These are phyloP conservation scores for Botrytis paeoniae DNA, from an alignment of 2,329 filamentous ascomycete genomes.

Conservation along the genomic window DNA sequence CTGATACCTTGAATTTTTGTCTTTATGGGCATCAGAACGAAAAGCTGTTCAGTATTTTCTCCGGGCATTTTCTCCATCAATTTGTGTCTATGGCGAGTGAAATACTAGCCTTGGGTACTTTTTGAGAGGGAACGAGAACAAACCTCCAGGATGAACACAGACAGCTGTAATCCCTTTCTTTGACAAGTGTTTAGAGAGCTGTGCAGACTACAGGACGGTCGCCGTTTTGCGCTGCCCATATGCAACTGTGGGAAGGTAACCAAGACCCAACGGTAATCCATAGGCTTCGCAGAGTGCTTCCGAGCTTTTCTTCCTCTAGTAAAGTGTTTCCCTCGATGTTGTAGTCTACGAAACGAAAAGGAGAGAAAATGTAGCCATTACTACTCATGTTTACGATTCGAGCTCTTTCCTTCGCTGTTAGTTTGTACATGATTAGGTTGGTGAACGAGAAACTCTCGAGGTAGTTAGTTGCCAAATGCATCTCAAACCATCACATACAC, in stretches of 20 bases:
- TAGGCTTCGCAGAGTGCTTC: not conserved
- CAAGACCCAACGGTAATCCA: not conserved
- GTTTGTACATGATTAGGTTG: constrained; percentile 22
- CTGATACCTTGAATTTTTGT: not conserved
- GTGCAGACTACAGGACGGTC: constrained; percentile 38
- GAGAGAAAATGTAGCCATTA: constrained; percentile 36
- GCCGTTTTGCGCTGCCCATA: constrained; percentile 41
- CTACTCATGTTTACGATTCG: constrained; percentile 32
- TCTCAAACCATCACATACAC: constrained; percentile 5
- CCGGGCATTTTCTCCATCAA: not conserved
- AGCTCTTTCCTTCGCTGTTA: constrained; percentile 12
- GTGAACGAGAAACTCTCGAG: constrained; percentile 27
- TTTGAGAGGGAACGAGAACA: not conserved
- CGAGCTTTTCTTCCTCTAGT: not conserved
- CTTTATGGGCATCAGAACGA: not conserved
- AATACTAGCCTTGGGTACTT: not conserved
- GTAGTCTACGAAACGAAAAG: constrained; percentile 38
- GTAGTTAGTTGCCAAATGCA: constrained; percentile 25
- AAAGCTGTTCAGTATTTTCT: not conserved
- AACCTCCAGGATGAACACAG: constrained; percentile 34
- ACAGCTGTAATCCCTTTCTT: constrained; percentile 32
- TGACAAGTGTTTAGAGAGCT: constrained; percentile 31
- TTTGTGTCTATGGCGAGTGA: not conserved
- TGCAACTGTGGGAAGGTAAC: constrained; percentile 23
- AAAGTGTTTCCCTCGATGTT: constrained; percentile 3